Evolutionary conservation across 768 basidiomycete species (phyloP), one percentile per base, ranked within the genome.

Genomic region (Boletus barrowsii): DNA sequence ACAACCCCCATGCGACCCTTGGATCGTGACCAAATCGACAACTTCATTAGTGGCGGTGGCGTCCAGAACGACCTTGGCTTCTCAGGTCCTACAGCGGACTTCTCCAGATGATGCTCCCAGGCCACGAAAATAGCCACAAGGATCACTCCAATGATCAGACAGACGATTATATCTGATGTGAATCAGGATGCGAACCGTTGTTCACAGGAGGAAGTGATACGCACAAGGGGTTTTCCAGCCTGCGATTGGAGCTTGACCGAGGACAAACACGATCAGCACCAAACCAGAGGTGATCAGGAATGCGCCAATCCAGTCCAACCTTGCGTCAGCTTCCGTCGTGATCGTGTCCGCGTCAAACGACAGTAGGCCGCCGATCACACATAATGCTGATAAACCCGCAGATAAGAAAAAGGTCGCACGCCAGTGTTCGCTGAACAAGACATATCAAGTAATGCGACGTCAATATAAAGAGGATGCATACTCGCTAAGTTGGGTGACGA

Each of bases 241-340:
- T 4, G 83, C 86, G 17, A 76, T 70, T n/a, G 76, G 76, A 7
- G 83, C 88, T 57, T 88, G 81, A 45, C 84, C 82, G 4, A 94
- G 78, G 0, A 85, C 83, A 60, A 91, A 93, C 9, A 86, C 76
- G 56, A 93, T 75, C 0, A 93, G 70, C 2, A 87, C 79, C 32
- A 93, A 71, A 0, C 87, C 89, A 1, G 73, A 66, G 0, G 88
- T 90, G 50, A 83, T 70, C 14, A 93, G 67, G 15, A 77, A 67
- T 0, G 86, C 87, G 3, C 92, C 92, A 18, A 88, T 68, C 88
- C 89, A 92, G 55, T 94, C 92, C 0, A 93, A 76, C 0, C 83
- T 75, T 24, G 73, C 67, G 52, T 79, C 79, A 0, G 42, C 47
- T 49, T 77, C 76, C 9, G 61, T 47, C 0, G 80, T 75, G 24